A percentile compares a stretch with the other conserved stretches of the same genome.
phyloP scores from a whole-genome alignment of 306 rosid species.

The Rubus idaeus region DNA sequence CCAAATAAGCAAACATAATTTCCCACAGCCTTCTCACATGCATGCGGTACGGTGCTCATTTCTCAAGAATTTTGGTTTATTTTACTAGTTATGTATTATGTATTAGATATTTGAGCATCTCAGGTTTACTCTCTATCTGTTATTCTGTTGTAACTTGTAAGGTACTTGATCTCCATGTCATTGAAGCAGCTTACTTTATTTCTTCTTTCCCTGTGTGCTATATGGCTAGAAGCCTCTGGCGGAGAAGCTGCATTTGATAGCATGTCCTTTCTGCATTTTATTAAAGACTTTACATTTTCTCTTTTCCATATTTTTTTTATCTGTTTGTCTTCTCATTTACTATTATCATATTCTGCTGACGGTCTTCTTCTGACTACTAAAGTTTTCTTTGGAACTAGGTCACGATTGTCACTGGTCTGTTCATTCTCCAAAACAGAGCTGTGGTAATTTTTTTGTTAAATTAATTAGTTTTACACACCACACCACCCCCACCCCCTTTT shows the following conservation, averaged over 20 bases:
- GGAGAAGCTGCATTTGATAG: too few species aligned
- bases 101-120: too few species aligned
- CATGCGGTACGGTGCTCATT: too few species aligned
- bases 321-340: neutral
- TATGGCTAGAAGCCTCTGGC: neutral
- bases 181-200: too few species aligned
- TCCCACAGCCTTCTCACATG: too few species aligned
- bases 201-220: neutral
- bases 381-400: slow-evolving; percentile 36
- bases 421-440: slow-evolving; percentile 71
- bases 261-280: too few species aligned
- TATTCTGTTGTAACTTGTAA: too few species aligned
- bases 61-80: too few species aligned
- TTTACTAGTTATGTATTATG: too few species aligned
- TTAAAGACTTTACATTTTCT: neutral
- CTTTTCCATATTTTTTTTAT: neutral
- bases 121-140: too few species aligned
- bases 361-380: neutral
- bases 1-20: too few species aligned
- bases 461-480: neutral
- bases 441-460: slow-evolving; percentile 55
- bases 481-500: neutral
- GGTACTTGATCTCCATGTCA: too few species aligned
- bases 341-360: neutral
- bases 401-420: slow-evolving; percentile 51